These are phyloP conservation scores for Pseudocercospora macadamiae DNA, from an alignment of 2,329 filamentous ascomycete species.

Conservation along the genomic window DNA sequence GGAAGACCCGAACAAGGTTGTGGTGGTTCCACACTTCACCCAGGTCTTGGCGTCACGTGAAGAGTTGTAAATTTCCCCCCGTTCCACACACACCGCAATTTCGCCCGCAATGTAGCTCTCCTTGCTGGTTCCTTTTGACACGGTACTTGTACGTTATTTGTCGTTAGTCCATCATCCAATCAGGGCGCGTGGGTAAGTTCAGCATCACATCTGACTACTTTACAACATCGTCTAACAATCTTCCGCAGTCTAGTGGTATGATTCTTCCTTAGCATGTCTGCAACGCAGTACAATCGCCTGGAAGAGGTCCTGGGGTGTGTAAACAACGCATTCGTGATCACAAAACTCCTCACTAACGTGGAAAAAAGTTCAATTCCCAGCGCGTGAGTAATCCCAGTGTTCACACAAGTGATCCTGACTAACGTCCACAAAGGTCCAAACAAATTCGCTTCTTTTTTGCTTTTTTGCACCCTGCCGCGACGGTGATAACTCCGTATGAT, in stretches of 20 bases:
- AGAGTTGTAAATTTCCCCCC: no score
- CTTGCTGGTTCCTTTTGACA: no score
- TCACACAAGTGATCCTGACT: background rate
- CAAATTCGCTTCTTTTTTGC: background rate
- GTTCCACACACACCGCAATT: no score
- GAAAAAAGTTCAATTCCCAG: background rate
- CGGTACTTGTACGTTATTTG: no score
- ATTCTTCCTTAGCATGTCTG: slow-evolving; percentile 5
- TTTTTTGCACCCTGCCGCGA: background rate
- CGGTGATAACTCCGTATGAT: background rate
- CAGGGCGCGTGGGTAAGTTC: slow-evolving; percentile 1
- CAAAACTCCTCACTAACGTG: no score
- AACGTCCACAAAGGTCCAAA: background rate
- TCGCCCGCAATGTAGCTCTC: no score
- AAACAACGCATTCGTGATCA: no score
- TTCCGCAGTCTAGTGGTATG: background rate
- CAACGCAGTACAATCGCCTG: background rate
- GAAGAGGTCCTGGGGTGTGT: background rate
- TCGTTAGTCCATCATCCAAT: background rate
- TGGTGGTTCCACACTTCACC: no score
- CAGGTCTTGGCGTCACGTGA: no score
- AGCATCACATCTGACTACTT: background rate
- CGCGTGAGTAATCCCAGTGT: background rate
- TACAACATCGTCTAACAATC: background rate
- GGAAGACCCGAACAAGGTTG: no score